Base-by-base conservation (phyloP, 176 grass and related monocot genomes). In the Aegilops bicornis region DNA sequence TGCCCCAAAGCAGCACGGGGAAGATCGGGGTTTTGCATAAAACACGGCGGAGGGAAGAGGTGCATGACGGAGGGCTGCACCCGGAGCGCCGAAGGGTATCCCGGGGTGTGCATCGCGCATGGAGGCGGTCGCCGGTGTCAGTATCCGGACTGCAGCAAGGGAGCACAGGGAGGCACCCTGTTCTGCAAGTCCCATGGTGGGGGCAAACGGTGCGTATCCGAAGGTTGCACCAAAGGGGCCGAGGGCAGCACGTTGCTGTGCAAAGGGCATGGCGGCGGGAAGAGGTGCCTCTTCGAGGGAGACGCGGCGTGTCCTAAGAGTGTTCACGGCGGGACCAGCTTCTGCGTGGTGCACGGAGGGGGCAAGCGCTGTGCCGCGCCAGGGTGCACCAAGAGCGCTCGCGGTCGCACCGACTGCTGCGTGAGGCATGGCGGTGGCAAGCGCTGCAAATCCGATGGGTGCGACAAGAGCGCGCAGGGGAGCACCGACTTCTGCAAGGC, bases 401-500 rank as follows among this genome's bases (percentile, higher is more conserved):
- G 93, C 12, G 95, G 95, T 23, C 89, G 93, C 2, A 93, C 87
- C 11, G 83, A 95, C 37, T 95, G 86, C 85, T 98, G 95, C 8
- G 95, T 95, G 65, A 95, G 81, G 85, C 95, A 98, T 72, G 93
- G 93, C 65, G 95, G 95, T 32, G 95, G 93, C 16, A 98, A 87
- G 83, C 91, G 93, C 6, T 98, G 95, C 88, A 91, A 77, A 78
- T 69, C 82, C 4, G 87, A 93, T 42, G 91, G 87, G 3, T 98
- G 95, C 1, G 71, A 65, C 71, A 98, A 98, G 91, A 95, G 93
- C 61, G 95, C 95, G 4, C 95, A 98, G 35, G 95, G 95, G 22
- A 98, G 95, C 80, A 95, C 95, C 1, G 86, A 98, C 52, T 93
- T 92, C 54, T 98, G 93, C 91, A 98, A 98, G 80, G 91, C 95